These are phyloP conservation scores for Platismatia glauca DNA, from an alignment of 495 filamentous ascomycete genomes.

Conservation along the genomic window DNA sequence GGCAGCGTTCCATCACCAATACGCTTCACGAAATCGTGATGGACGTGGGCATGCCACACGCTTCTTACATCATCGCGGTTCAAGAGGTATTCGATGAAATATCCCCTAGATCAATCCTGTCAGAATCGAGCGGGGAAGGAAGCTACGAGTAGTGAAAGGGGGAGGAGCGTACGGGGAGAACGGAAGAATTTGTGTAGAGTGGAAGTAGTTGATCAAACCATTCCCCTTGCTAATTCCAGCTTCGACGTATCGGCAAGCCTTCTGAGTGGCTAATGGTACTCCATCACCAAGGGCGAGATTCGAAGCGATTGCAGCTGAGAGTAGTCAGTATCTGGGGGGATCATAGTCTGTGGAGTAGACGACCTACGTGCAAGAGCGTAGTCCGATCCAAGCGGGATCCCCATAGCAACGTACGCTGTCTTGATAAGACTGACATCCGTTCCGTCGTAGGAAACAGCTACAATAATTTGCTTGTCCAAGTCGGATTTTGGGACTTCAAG, in stretches of 20 bases:
- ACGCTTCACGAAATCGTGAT: slow-evolving; percentile 72
- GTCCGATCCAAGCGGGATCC: slow-evolving; percentile 87
- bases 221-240: slow-evolving; percentile 79
- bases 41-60: slow-evolving; percentile 63
- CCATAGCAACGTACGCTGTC: slow-evolving; percentile 55
- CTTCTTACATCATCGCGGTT: slow-evolving; percentile 59
- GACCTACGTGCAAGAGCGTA: slow-evolving; percentile 78
- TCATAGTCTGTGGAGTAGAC: background rate
- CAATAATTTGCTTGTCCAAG: slow-evolving; percentile 52
- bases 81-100: slow-evolving; percentile 79
- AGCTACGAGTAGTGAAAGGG: background rate
- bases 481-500: slow-evolving; percentile 42
- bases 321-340: background rate
- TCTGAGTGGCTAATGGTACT: slow-evolving; percentile 54
- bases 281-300: slow-evolving; percentile 65
- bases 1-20: slow-evolving; percentile 28
- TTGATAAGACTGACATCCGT: slow-evolving; percentile 50
- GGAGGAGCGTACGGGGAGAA: background rate
- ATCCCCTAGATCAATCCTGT: slow-evolving; percentile 42
- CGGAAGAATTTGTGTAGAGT: slow-evolving; percentile 41
- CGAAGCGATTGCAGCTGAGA: slow-evolving; percentile 71
- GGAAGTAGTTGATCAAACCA: slow-evolving; percentile 89
- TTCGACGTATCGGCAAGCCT: slow-evolving; percentile 70
- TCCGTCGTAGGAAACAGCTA: slow-evolving; percentile 63
- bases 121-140: background rate